Evolutionary conservation across 2,329 filamentous ascomycete genomes (phyloP).

Genomic region (Fusarium armeniacum): DNA sequence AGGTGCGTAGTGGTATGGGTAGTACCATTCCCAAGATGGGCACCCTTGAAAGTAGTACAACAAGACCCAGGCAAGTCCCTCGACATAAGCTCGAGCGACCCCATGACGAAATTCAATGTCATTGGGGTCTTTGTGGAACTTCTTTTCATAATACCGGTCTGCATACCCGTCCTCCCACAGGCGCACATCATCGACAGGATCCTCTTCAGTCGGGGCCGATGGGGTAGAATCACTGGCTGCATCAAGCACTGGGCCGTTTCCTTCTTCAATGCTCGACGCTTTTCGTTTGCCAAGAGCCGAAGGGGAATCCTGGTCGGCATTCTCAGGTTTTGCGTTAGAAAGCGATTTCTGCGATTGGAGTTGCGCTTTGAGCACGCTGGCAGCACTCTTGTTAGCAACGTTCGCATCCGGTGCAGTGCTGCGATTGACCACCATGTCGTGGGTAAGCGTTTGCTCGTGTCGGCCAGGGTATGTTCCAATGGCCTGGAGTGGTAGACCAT

Average conservation of each 20-base stretch:
- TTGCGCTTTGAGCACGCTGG: conserved; percentile 86
- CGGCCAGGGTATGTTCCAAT: conserved; percentile 68
- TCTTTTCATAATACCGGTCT: conserved; percentile 96
- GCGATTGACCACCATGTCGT: conserved; percentile 89
- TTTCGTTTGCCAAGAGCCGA: conserved; percentile 82
- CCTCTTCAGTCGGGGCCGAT: conserved; percentile 68
- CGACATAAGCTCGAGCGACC: conserved; percentile 91
- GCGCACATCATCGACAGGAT: conserved; percentile 83
- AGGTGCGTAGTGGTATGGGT: conserved; percentile 97
- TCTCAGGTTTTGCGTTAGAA: conserved; percentile 33
- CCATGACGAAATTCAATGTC: conserved; percentile 89
- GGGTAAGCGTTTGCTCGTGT: conserved; percentile 72
- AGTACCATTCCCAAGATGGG: conserved; percentile 99
- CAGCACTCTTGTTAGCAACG: conserved; percentile 92
- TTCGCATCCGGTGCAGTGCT: conserved; percentile 76
- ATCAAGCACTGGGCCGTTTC: conserved; percentile 70
- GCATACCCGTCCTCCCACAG: conserved; percentile 97
- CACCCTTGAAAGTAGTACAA: conserved; percentile 99
- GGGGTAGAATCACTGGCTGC: conserved; percentile 64
- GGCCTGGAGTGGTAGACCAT: conserved; percentile 54
- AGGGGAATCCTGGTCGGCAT: conserved; percentile 56
- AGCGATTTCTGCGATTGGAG: conserved; percentile 66
- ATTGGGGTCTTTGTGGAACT: conserved; percentile 86
- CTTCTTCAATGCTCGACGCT: conserved; percentile 75
- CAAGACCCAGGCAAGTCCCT: conserved; percentile 95